A percentile compares a stretch with the other conserved stretches of the same genome.
These are phyloP conservation scores for Globisporangium camurandrum DNA, from an alignment of 352 stramenopile species.

Conservation along the genomic window DNA sequence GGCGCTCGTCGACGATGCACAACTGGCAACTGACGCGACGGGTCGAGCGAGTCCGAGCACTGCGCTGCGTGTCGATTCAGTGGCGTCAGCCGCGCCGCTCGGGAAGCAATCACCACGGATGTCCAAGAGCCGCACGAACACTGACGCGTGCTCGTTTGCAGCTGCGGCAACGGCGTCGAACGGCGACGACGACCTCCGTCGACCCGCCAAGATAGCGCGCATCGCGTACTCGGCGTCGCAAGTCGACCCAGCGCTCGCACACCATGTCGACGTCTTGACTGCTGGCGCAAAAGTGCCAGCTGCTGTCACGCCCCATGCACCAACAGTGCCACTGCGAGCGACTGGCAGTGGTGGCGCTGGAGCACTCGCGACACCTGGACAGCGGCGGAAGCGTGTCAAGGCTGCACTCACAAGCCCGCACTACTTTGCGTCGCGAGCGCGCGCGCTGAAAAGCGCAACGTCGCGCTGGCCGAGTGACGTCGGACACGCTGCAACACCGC, in stretches of 20 bases:
- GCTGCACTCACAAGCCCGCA: slow-evolving; percentile 18
- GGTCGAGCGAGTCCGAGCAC: slow-evolving; percentile 7
- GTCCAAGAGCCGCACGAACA: slow-evolving; percentile 2
- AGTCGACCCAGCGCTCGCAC: slow-evolving; percentile 1
- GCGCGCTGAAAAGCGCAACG: slow-evolving; percentile 9
- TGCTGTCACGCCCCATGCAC: neutral
- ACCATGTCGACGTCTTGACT: slow-evolving; percentile 2
- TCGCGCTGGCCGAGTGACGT: slow-evolving; percentile 1
- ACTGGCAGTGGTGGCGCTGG: neutral
- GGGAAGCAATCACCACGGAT: slow-evolving; percentile 12
- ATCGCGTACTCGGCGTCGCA: slow-evolving; percentile 2
- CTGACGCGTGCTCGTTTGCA: slow-evolving; percentile 2
- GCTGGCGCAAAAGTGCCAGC: neutral
- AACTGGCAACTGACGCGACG: slow-evolving; percentile 16
- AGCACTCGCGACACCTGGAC: slow-evolving; percentile 1
- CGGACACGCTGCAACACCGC: neutral
- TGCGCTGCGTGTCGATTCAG: slow-evolving; percentile 9
- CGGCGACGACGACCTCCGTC: slow-evolving; percentile 7
- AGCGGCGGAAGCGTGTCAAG: slow-evolving; percentile 27
- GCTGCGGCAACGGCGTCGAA: neutral
- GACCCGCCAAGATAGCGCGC: slow-evolving; percentile 12
- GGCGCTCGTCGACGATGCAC: slow-evolving; percentile 40
- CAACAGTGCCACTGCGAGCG: slow-evolving; percentile 1
- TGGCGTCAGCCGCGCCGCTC: neutral
- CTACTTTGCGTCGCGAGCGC: slow-evolving; percentile 21